A percentile compares a stretch with the other conserved stretches of the same genome.
These are phyloP conservation scores for Lachancea thermotolerans DNA, from an alignment of 805 yeast genomes.

Conservation along the genomic window DNA sequence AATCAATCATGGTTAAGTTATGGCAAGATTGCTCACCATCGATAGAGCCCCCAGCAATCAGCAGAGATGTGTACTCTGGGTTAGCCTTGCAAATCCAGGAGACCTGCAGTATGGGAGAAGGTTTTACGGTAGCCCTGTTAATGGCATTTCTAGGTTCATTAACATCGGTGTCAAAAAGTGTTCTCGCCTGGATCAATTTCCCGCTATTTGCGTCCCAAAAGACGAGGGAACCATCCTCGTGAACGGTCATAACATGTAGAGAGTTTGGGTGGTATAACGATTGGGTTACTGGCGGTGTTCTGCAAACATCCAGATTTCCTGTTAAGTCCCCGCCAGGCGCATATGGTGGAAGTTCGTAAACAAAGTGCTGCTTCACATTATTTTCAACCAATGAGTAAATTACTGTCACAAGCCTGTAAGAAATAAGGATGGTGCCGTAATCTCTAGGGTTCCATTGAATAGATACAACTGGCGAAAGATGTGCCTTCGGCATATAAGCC, in stretches of 20 bases:
- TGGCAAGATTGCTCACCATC: slow-evolving; percentile 38
- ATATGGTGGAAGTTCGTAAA: slow-evolving; percentile 57
- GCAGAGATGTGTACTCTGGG: slow-evolving; percentile 70
- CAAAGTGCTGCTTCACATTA: slow-evolving; percentile 47
- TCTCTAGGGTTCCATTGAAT: slow-evolving; percentile 87
- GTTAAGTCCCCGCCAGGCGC: slow-evolving; percentile 64
- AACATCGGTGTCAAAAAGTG: slow-evolving; percentile 57
- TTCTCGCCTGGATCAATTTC: slow-evolving; percentile 64
- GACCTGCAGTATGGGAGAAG: slow-evolving; percentile 40
- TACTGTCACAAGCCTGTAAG: slow-evolving; percentile 64
- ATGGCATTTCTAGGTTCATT: slow-evolving; percentile 39
- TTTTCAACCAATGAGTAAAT: slow-evolving; percentile 60
- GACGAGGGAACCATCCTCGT: slow-evolving; percentile 75
- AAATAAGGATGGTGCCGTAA: slow-evolving; percentile 65
- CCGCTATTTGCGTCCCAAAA: slow-evolving; percentile 92
- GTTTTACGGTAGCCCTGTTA: slow-evolving; percentile 10
- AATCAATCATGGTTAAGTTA: slow-evolving; percentile 53
- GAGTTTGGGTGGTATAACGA: slow-evolving; percentile 93
- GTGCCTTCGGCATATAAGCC: slow-evolving; percentile 46
- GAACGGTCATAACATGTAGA: slow-evolving; percentile 69
- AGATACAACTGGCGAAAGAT: slow-evolving; percentile 56
- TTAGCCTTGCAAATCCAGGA: slow-evolving; percentile 76
- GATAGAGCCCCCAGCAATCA: slow-evolving; percentile 59
- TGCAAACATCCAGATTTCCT: slow-evolving; percentile 17
- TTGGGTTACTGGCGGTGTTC: slow-evolving; percentile 40